phyloP scores from a whole-genome alignment of 2,329 filamentous ascomycete species.

The Polytolypa hystricis region DNA sequence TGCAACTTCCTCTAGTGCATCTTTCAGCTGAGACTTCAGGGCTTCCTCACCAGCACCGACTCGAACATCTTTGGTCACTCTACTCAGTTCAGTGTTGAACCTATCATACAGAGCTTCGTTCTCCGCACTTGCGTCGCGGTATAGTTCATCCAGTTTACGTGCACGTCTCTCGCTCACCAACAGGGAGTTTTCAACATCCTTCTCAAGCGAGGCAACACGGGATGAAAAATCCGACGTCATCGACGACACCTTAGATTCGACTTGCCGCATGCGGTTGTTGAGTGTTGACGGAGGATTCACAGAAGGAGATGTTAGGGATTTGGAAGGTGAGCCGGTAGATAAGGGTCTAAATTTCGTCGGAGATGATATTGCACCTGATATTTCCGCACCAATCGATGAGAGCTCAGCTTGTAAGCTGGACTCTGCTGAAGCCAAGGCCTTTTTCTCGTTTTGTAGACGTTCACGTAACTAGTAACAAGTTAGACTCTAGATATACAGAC shows the following conservation, averaged over 20 bases:
- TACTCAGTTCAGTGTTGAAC: conserved; percentile 82
- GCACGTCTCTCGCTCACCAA: conserved; percentile 66
- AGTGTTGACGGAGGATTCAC: conserved; percentile 16
- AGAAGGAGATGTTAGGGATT: conserved; percentile 19
- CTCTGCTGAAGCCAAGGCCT: conserved; percentile 59
- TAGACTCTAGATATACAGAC: conserved; percentile 9
- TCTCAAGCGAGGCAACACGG: conserved; percentile 53
- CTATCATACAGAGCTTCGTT: conserved; percentile 87
- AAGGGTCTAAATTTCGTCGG: conserved; percentile 15
- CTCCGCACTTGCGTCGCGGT: conserved; percentile 76
- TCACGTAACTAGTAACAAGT: conserved; percentile 50
- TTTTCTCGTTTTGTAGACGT: conserved; percentile 71
- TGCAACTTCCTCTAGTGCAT: conserved; percentile 65
- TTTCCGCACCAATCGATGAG: conserved; percentile 67
- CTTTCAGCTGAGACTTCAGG: conserved; percentile 57
- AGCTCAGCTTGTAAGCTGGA: conserved; percentile 63
- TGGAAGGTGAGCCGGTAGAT: conserved; percentile 35
- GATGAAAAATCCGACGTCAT: conserved; percentile 49
- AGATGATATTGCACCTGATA: conserved; percentile 40
- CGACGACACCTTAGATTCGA: conserved; percentile 57
- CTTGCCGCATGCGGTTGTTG: conserved; percentile 46
- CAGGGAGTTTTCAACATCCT: conserved; percentile 61
- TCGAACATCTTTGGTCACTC: conserved; percentile 66
- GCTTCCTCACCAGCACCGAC: conserved; percentile 71
- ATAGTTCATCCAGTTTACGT: conserved; percentile 74